Evolutionary conservation across 2,329 filamentous ascomycete genomes (phyloP).

Genomic region (Epichloe gansuensis): DNA sequence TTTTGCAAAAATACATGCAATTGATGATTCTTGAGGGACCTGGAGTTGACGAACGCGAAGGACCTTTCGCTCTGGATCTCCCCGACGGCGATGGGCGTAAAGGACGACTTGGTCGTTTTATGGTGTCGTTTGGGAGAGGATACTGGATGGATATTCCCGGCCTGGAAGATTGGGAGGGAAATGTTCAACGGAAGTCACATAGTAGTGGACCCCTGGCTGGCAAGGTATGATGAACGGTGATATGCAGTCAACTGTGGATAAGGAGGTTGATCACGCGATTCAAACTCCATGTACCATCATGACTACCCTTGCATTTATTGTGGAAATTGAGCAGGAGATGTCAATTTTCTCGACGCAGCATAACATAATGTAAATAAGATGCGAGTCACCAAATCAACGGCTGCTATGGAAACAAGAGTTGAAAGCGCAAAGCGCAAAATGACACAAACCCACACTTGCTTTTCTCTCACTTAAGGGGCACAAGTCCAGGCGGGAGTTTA

Average conservation of each 20-base stretch:
- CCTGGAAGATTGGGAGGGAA: constrained; percentile 55
- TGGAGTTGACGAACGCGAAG: constrained; percentile 37
- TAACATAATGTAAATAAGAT: no score
- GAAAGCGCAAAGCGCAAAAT: no score
- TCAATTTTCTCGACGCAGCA: no score
- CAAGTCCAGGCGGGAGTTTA: no score
- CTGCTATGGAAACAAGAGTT: no score
- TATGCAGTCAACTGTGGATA: neutral
- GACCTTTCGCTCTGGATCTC: constrained; percentile 54
- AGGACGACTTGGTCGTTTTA: constrained; percentile 63
- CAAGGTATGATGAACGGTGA: constrained; percentile 15
- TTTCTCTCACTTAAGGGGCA: no score
- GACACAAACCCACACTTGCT: no score
- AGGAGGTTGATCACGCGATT: constrained; percentile 10
- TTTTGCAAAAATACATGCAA: constrained; percentile 52
- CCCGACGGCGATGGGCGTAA: constrained; percentile 69
- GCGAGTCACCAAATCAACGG: no score
- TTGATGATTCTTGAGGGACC: constrained; percentile 35
- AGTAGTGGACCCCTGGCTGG: constrained; percentile 19
- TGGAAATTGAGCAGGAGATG: no score
- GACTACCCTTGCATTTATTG: no score
- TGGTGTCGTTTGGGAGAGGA: constrained; percentile 59
- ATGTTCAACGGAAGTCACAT: constrained; percentile 43
- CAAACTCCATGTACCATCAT: neutral
- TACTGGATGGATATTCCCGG: constrained; percentile 71